Conservation (phyloP, 805 yeast genomes). For the Saturnispora bothae region DNA sequence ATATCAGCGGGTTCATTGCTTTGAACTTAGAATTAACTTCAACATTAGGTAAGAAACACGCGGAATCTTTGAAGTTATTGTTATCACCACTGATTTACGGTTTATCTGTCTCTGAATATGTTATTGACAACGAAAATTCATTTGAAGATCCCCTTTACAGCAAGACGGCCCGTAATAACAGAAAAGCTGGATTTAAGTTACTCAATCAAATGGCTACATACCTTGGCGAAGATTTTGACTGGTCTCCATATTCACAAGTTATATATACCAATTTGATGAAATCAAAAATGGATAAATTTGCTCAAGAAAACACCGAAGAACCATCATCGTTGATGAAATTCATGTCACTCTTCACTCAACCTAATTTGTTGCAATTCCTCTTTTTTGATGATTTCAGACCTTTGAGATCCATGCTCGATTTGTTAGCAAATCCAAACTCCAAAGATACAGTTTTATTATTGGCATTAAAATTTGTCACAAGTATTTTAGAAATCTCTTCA, state of each 20-base stretch:
- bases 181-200: slow-evolving; percentile 61
- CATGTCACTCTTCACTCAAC: slow-evolving; percentile 47
- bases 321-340: slow-evolving; percentile 68
- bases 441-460: slow-evolving; percentile 54
- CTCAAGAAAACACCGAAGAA: slow-evolving; percentile 70
- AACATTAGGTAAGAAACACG: slow-evolving; percentile 49
- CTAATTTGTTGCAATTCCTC: slow-evolving; percentile 40
- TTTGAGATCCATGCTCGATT: slow-evolving; percentile 41
- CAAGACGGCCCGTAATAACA: slow-evolving; percentile 45
- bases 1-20: slow-evolving; percentile 55
- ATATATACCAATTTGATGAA: slow-evolving; percentile 45
- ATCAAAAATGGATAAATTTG: slow-evolving; percentile 61
- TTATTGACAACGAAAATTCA: slow-evolving; percentile 19
- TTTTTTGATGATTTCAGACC: slow-evolving; percentile 47
- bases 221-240: slow-evolving; percentile 40
- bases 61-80: slow-evolving; percentile 37
- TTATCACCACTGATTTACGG: slow-evolving; percentile 49
- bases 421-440: slow-evolving; percentile 43
- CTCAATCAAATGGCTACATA: slow-evolving; percentile 45
- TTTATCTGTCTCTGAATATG: slow-evolving; percentile 42
- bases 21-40: slow-evolving; percentile 45
- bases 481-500: slow-evolving; percentile 32
- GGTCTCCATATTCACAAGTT: slow-evolving; percentile 42
- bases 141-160: slow-evolving; percentile 19
- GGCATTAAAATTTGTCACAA: slow-evolving; percentile 45